A percentile compares a stretch with the other conserved stretches of the same genome.
Evolutionary conservation across 2,329 filamentous ascomycete species (phyloP).

Genomic region (Microsporum canis): DNA sequence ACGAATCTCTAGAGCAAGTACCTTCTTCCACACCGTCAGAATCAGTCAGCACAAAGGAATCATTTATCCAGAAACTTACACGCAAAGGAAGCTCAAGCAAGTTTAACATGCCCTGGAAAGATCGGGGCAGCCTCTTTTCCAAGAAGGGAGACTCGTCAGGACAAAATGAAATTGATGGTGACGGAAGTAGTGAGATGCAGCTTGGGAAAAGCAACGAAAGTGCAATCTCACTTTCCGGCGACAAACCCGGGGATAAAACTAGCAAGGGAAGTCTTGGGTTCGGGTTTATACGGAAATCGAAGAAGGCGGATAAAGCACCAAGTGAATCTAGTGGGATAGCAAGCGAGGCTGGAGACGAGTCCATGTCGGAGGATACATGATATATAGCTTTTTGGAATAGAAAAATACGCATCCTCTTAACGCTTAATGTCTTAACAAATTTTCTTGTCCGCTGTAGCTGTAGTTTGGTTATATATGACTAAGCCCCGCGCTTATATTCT

Average conservation of each 20-base stretch:
- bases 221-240: conserved; percentile 25
- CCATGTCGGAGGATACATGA: conserved; percentile 25
- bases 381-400: conserved; percentile 8
- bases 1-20: conserved; percentile 38
- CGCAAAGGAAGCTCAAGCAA: conserved; percentile 42
- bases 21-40: conserved; percentile 34
- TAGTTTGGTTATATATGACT: background rate
- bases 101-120: conserved; percentile 42
- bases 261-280: conserved; percentile 36
- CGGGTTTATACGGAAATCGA: conserved; percentile 38
- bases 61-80: conserved; percentile 42
- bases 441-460: background rate
- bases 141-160: conserved; percentile 32
- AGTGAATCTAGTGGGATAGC: conserved; percentile 32
- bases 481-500: background rate
- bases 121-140: conserved; percentile 37
- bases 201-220: conserved; percentile 37
- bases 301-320: conserved; percentile 31
- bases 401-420: background rate
- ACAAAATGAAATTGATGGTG: conserved; percentile 37
- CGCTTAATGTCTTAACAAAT: background rate
- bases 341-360: conserved; percentile 36
- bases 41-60: conserved; percentile 34
- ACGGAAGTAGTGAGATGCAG: conserved; percentile 29
- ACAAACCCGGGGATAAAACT: conserved; percentile 33